These are phyloP conservation scores for Cyberlindnera euphorbiiphila DNA, from an alignment of 805 yeast genomes.

Conservation along the genomic window DNA sequence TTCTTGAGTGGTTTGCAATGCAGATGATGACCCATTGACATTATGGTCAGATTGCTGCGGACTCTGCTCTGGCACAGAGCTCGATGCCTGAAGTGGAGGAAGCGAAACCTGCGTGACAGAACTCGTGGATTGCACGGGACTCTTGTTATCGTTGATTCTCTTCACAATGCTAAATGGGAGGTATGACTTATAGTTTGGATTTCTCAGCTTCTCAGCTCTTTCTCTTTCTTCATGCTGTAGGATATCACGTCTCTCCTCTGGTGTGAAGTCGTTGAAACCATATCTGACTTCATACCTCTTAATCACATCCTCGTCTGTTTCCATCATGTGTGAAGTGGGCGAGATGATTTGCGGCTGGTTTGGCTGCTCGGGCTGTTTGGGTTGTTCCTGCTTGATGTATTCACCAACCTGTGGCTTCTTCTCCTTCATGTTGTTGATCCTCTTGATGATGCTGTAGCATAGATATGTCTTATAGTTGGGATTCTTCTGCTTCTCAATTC, in stretches of 20 bases:
- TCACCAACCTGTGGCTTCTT: slow-evolving; percentile 7
- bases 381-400: neutral
- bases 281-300: slow-evolving; percentile 21
- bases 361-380: neutral
- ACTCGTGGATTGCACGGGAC: neutral
- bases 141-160: slow-evolving; percentile 19
- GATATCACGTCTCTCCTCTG: slow-evolving; percentile 25
- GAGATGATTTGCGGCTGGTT: neutral
- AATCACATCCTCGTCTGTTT: slow-evolving; percentile 21
- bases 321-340: too few relatives aligned
- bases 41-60: too few relatives aligned
- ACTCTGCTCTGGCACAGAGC: neutral
- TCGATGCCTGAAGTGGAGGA: neutral
- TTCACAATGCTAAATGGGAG: slow-evolving; percentile 22
- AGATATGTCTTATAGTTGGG: slow-evolving; percentile 28
- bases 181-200: slow-evolving; percentile 23
- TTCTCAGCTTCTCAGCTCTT: slow-evolving; percentile 18
- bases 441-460: slow-evolving; percentile 29
- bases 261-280: slow-evolving; percentile 21
- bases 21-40: too few relatives aligned
- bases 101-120: neutral
- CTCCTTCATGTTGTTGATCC: slow-evolving; percentile 24
- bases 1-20: neutral
- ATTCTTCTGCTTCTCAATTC: slow-evolving; percentile 25
- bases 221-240: slow-evolving; percentile 25